Base-by-base conservation (phyloP, 192 early-diverging fungal species). In the Coemansia sp. region DNA sequence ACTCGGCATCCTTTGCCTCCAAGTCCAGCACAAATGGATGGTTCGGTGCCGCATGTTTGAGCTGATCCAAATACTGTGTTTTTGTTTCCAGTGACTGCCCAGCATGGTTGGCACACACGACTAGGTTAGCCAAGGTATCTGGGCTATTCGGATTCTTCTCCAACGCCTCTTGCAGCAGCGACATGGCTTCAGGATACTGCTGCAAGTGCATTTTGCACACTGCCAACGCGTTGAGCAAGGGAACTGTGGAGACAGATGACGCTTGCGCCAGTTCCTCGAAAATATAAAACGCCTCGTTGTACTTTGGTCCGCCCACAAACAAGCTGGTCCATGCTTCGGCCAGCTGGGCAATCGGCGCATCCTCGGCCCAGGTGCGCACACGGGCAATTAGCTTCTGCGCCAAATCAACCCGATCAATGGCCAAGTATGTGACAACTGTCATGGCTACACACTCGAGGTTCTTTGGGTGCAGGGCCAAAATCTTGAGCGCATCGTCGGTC, bases 201-300 rank as follows among this genome's bases (percentile, higher is more conserved):
- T 86, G 90, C 57, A 90, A 63, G 19, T 92, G 88, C 73, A 99
- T 84, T 41, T 91, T 87, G 61, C 84, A 86, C 6, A 93, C 89
- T 2, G 97, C 97, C 73, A 90, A 88, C 0, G 91, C 85, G 17
- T 85, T 87, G 12, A 95, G 69, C 21, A 97, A 81, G 62, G 90
- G 87, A 21, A 89, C 77, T 0, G 92, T 94, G 3, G 83, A 70
- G 37, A 89, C 86, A 25, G 87, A 83, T 1, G 92, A 88, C 0
- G 75, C 83, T 60, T 91, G 90, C 5, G 89, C 92, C 52, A 99
- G 86, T 71, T 97, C 97, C 66, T 97, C 94, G 62, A 93, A 97
- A 27, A 94, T 91, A 82, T 96, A 97, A 60, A 87, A 90, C 1
- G 94, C 88, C 71, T 96, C 93, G 65, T 88, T 90, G 60, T 89